Conservation (phyloP, 306 rosid species). For the Dalbergia cochinchinensis region DNA sequence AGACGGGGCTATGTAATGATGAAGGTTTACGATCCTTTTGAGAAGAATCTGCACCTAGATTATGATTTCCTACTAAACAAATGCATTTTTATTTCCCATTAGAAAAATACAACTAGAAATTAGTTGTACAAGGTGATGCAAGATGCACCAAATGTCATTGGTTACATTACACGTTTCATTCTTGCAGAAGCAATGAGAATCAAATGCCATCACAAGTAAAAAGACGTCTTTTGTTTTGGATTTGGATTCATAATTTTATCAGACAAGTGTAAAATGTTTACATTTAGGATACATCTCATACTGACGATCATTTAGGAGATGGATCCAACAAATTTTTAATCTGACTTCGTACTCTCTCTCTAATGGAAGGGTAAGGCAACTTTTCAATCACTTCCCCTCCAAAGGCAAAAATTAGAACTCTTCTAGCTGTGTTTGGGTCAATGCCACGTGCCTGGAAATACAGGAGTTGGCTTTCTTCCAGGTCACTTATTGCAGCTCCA, state of each 20-base stretch:
- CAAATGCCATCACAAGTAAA: slow-evolving; percentile 29
- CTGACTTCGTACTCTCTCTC: slow-evolving; percentile 63
- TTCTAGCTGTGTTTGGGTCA: slow-evolving; percentile 74
- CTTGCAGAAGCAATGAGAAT: slow-evolving; percentile 14
- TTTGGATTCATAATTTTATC: slow-evolving; percentile 13
- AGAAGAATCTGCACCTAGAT: not conserved
- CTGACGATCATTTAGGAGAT: slow-evolving; percentile 48
- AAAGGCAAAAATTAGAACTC: slow-evolving; percentile 79
- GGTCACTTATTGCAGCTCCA: slow-evolving; percentile 97
- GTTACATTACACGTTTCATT: slow-evolving; percentile 35
- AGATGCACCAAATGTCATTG: slow-evolving; percentile 34
- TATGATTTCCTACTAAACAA: slow-evolving; percentile 3
- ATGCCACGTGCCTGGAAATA: slow-evolving; percentile 93
- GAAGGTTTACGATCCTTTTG: not conserved
- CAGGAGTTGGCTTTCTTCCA: slow-evolving; percentile 84
- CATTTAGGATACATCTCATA: slow-evolving; percentile 11
- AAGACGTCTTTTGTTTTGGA: not conserved
- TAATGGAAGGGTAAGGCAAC: slow-evolving; percentile 69
- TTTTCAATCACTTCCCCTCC: slow-evolving; percentile 83
- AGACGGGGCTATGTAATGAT: not conserved
- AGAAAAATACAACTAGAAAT: slow-evolving; percentile 20
- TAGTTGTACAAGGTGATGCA: slow-evolving; percentile 19
- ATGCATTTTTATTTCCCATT: slow-evolving; percentile 21
- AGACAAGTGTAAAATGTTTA: slow-evolving; percentile 5
- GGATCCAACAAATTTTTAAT: slow-evolving; percentile 70